A percentile compares a stretch with the other conserved stretches of the same genome.
Conservation (phyloP, 306 rosid genomes). For the Spatholobus suberectus region DNA sequence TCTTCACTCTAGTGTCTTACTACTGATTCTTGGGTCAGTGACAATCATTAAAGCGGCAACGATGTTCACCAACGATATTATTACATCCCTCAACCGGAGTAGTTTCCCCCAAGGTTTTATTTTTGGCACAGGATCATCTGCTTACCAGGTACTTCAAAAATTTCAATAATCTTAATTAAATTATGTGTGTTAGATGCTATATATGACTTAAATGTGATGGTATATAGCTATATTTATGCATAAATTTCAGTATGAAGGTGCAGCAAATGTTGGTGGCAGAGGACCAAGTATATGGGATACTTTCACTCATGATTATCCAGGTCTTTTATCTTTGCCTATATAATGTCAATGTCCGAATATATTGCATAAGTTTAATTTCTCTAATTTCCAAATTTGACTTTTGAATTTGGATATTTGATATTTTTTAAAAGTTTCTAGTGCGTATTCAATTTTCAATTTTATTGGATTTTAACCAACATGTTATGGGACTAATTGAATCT, state of each 20-base stretch:
- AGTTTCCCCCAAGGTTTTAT: conserved; percentile 46
- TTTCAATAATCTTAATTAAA: not conserved
- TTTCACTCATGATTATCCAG: conserved; percentile 55
- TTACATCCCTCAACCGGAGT: not conserved
- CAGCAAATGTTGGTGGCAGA: conserved; percentile 58
- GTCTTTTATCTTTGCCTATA: not conserved
- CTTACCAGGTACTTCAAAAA: conserved; percentile 39
- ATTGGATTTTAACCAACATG: too few species aligned
- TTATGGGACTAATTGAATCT: too few species aligned
- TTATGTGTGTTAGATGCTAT: not conserved
- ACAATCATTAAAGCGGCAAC: not conserved
- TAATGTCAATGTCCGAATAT: not conserved
- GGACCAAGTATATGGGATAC: conserved; percentile 74
- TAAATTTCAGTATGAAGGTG: conserved; percentile 63
- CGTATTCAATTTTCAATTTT: too few species aligned
- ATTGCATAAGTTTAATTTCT: not conserved
- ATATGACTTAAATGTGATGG: too few species aligned
- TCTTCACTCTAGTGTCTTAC: not conserved
- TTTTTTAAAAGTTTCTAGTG: too few species aligned
- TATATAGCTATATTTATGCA: not conserved
- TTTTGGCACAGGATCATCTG: conserved; percentile 44
- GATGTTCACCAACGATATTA: not conserved
- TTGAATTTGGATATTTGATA: not conserved
- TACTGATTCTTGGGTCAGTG: conserved; percentile 12
- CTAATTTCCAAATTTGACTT: not conserved